Evolutionary conservation across 495 filamentous ascomycete genomes (phyloP).

Genomic region (Symbiotaphrina buchneri): DNA sequence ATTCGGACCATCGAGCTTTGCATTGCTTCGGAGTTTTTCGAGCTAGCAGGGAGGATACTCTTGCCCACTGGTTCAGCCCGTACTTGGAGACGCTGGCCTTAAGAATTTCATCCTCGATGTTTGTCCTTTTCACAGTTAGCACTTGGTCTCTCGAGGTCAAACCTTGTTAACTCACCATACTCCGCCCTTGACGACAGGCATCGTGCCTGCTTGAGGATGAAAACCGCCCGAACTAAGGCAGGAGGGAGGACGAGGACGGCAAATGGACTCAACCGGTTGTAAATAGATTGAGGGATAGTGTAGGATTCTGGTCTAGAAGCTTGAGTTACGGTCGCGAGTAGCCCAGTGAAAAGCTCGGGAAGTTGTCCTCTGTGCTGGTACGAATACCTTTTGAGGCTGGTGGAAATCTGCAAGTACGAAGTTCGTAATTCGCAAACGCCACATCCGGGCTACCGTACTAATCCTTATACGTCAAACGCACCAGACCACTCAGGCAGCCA

Average conservation of each 20-base stretch:
- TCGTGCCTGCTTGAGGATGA: conserved; percentile 16
- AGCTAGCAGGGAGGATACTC: conserved; percentile 88
- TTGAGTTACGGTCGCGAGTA: no score
- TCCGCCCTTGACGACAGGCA: conserved; percentile 96
- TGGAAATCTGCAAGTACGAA: no score
- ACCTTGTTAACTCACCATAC: conserved; percentile 50
- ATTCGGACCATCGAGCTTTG: conserved; percentile 96
- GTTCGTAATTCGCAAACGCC: no score
- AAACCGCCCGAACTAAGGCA: neutral
- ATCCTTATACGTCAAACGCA: no score
- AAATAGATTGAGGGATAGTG: no score
- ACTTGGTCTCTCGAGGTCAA: conserved; percentile 3
- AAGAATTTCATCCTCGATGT: conserved; percentile 85
- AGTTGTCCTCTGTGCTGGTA: no score
- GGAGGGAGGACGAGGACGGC: neutral
- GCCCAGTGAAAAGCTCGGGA: no score
- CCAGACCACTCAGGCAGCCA: no score
- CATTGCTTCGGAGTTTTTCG: conserved; percentile 98
- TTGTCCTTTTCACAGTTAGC: conserved; percentile 25
- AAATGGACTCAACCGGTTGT: no score
- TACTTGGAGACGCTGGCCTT: conserved; percentile 81
- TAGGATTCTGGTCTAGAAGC: no score
- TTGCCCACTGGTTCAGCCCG: conserved; percentile 96
- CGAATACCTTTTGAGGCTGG: no score
- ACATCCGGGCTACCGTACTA: no score